phyloP scores from a whole-genome alignment of 2,329 filamentous ascomycete genomes.

The Sporothrix brasiliensis region DNA sequence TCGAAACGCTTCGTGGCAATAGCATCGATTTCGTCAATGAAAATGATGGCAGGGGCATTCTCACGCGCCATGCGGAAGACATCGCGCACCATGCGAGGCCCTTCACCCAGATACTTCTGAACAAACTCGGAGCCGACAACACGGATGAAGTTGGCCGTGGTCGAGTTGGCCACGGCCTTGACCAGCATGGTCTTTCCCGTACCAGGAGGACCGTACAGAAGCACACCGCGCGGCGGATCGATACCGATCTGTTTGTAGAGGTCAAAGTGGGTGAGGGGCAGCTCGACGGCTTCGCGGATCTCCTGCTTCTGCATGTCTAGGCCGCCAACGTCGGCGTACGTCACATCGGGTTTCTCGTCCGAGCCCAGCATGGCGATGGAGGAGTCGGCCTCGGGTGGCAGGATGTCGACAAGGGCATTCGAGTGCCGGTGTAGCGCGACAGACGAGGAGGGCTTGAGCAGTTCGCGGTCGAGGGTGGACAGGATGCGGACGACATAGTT shows the following conservation, averaged over 20 bases:
- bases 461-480: slow-evolving; percentile 95
- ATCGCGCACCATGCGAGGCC: slow-evolving; percentile 97
- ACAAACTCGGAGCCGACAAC: slow-evolving; percentile 98
- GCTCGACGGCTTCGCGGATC: slow-evolving; percentile 94
- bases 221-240: slow-evolving; percentile 92
- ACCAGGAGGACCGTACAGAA: slow-evolving; percentile 93
- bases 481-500: slow-evolving; percentile 99
- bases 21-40: slow-evolving; percentile 99
- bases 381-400: slow-evolving; percentile 97
- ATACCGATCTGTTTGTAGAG: slow-evolving; percentile 99
- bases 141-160: slow-evolving; percentile 96
- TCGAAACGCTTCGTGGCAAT: slow-evolving; percentile 99
- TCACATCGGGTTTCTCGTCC: slow-evolving; percentile 97
- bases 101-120: slow-evolving; percentile 97
- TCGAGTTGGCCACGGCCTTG: slow-evolving; percentile 98
- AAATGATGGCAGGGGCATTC: slow-evolving; percentile 97
- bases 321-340: slow-evolving; percentile 95
- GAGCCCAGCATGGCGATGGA: slow-evolving; percentile 97
- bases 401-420: slow-evolving; percentile 96
- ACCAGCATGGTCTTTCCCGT: slow-evolving; percentile 97
- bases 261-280: slow-evolving; percentile 96
- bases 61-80: slow-evolving; percentile 99
- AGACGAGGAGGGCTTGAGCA: slow-evolving; percentile 95
- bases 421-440: slow-evolving; percentile 98
- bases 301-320: slow-evolving; percentile 99